A percentile compares a stretch with the other conserved stretches of the same genome.
Conservation (phyloP, 2,329 filamentous ascomycete species). For the Tolypocladium guangdongense region DNA sequence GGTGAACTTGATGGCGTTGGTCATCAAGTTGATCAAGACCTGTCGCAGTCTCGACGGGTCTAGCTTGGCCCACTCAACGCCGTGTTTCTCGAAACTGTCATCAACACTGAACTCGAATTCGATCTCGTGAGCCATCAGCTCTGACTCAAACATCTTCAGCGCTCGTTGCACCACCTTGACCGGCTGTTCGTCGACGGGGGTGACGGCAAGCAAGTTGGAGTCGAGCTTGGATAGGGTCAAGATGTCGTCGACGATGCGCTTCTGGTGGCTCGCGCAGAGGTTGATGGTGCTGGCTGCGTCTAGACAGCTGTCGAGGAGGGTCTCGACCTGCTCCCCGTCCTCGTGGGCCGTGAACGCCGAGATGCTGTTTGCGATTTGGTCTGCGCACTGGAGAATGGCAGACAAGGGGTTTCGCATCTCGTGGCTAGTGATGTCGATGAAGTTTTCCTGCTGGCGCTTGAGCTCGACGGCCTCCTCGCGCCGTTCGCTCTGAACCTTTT, state of each 20-base stretch:
- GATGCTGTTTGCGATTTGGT: slow-evolving; percentile 53
- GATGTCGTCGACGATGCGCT: slow-evolving; percentile 59
- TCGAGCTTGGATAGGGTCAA: slow-evolving; percentile 60
- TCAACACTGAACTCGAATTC: slow-evolving; percentile 59
- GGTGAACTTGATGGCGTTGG: slow-evolving; percentile 55
- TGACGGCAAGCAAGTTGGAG: slow-evolving; percentile 58
- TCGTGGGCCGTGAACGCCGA: slow-evolving; percentile 26
- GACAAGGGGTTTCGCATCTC: slow-evolving; percentile 70
- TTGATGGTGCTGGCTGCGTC: slow-evolving; percentile 76
- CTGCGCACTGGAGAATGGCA: slow-evolving; percentile 65
- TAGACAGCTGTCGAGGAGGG: slow-evolving; percentile 43
- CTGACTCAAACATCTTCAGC: slow-evolving; percentile 70
- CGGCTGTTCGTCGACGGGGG: slow-evolving; percentile 59
- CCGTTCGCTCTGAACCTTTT: slow-evolving; percentile 65
- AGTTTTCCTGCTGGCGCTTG: slow-evolving; percentile 62
- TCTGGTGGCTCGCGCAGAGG: slow-evolving; percentile 69
- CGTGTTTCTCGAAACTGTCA: slow-evolving; percentile 52
- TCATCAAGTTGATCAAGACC: slow-evolving; percentile 66
- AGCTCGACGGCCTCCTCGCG: slow-evolving; percentile 73
- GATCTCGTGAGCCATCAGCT: slow-evolving; percentile 62
- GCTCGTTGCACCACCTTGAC: slow-evolving; percentile 56
- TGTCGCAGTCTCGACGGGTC: slow-evolving; percentile 67
- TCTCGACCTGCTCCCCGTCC: slow-evolving; percentile 32
- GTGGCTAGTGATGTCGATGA: slow-evolving; percentile 64
- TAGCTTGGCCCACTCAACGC: slow-evolving; percentile 60